Evolutionary conservation across 306 rosid species (phyloP), one percentile per base, ranked within the genome.

Genomic region (Lotus japonicus): DNA sequence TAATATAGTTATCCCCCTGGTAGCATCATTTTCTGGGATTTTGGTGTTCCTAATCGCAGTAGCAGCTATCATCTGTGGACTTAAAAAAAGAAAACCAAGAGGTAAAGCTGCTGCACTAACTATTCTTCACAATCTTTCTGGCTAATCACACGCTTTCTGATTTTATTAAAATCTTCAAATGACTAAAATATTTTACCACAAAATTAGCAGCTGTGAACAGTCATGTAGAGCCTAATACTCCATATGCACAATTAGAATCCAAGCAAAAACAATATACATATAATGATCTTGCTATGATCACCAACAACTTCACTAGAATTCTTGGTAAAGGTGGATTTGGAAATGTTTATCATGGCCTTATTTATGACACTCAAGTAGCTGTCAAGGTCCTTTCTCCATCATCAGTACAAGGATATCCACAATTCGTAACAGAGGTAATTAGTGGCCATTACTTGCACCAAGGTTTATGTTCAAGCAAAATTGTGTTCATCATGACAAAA

Each of bases 391-490:
- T 83, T 56, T 81, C 88, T 5, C 18, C 59, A 23, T 64, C 87
- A 6, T 59, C 90, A 15, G 70, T 41, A 11, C 84, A 68, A 41
- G 85, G 90, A 6, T 68, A 74, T 66, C 71, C 77, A 10, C 83
- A 85, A 62, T 88, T 81, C 75, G 72, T 72, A n/a, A 79, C 85
- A 52, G 90, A 88, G 86, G 90, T 73, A 83, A 9, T 82, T 73
- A 4, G 3, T 39, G 55, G 31, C 44, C 36, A 3, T 0, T 11
- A 8, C 4, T 35, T 56, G n/a, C 52, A 50, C 49, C 19, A 43
- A 57, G 4, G 11, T 56, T 14, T 44, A 1, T 46, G 7, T 35
- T 2, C 17, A 7, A 6, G 11, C 43, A 44, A 16, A 11, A 41
- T 3, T 58, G 10, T 42, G 46, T 53, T n/a, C 65, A 21, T 1